phyloP scores from a whole-genome alignment of 768 basidiomycete species.

The Crepidotus variabilis region DNA sequence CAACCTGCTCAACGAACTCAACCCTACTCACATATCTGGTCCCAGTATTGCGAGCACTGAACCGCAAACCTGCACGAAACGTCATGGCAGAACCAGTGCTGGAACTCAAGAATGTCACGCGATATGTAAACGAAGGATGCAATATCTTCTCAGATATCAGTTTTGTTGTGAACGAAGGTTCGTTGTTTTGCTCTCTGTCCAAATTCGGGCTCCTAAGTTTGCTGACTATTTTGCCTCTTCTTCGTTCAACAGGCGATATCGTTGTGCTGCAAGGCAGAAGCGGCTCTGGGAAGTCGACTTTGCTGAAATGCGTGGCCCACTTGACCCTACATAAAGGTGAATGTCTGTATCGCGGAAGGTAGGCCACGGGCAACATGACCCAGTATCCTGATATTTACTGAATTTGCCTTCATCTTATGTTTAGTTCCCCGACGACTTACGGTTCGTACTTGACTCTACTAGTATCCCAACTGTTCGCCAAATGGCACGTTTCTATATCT shows the following conservation, averaged over 20 bases:
- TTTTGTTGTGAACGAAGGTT: slow-evolving; percentile 58
- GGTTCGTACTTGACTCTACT: slow-evolving; percentile 22
- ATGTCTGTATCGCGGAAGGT: slow-evolving; percentile 67
- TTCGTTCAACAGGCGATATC: slow-evolving; percentile 50
- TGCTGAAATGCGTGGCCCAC: slow-evolving; percentile 84
- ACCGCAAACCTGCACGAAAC: too few relatives aligned
- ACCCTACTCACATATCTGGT: too few relatives aligned
- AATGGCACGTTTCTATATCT: neutral
- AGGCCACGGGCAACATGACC: slow-evolving; percentile 4
- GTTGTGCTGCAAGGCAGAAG: slow-evolving; percentile 76
- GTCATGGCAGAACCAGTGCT: slow-evolving; percentile 35
- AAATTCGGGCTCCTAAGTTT: too few relatives aligned
- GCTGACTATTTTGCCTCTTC: neutral
- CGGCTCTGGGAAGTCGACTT: slow-evolving; percentile 77
- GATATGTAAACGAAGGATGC: slow-evolving; percentile 40
- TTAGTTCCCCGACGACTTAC: slow-evolving; percentile 46
- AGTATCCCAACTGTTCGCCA: neutral
- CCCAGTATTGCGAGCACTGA: too few relatives aligned
- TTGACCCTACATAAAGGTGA: slow-evolving; percentile 67
- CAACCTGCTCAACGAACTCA: neutral
- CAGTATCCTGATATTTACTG: neutral
- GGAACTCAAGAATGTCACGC: slow-evolving; percentile 49
- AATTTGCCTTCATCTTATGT: neutral
- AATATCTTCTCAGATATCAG: slow-evolving; percentile 58
- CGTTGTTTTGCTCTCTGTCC: neutral